Evolutionary conservation across 331 rosid genomes (phyloP).

Genomic region (Quercus tomentella): DNA sequence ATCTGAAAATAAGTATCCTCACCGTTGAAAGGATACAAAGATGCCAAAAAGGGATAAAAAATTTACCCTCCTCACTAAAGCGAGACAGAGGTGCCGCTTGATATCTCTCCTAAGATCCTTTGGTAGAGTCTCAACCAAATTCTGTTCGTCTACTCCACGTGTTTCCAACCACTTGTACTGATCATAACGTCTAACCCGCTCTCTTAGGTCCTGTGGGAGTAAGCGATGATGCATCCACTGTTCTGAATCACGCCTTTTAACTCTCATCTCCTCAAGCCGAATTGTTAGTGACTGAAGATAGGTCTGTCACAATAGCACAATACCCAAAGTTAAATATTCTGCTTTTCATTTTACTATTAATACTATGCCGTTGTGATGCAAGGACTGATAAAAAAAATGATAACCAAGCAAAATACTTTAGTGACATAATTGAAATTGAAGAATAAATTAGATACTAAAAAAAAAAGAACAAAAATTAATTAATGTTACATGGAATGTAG

Average conservation of each 20-base stretch:
- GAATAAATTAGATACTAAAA: too few relatives aligned
- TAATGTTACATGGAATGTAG: too few relatives aligned
- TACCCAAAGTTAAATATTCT: conserved; percentile 17
- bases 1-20: neutral
- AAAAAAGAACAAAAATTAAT: too few relatives aligned
- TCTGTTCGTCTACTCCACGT: conserved; percentile 95
- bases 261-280: conserved; percentile 99
- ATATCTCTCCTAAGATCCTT: conserved; percentile 98
- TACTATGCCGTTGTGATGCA: too few relatives aligned
- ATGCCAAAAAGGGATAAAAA: conserved; percentile 12
- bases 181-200: conserved; percentile 95
- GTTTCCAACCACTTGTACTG: conserved; percentile 99
- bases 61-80: conserved; percentile 95
- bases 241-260: conserved; percentile 97
- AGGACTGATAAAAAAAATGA: too few relatives aligned
- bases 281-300: conserved; percentile 97
- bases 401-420: too few relatives aligned
- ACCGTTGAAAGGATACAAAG: neutral
- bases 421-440: too few relatives aligned
- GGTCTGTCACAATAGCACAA: conserved; percentile 62
- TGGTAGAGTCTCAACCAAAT: conserved; percentile 84
- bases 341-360: neutral
- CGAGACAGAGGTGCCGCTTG: conserved; percentile 96
- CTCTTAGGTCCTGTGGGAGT: conserved; percentile 86
- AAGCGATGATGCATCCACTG: conserved; percentile 99